Evolutionary conservation across 129 eudicot species (phyloP).

Genomic region (Escallonia rubra): DNA sequence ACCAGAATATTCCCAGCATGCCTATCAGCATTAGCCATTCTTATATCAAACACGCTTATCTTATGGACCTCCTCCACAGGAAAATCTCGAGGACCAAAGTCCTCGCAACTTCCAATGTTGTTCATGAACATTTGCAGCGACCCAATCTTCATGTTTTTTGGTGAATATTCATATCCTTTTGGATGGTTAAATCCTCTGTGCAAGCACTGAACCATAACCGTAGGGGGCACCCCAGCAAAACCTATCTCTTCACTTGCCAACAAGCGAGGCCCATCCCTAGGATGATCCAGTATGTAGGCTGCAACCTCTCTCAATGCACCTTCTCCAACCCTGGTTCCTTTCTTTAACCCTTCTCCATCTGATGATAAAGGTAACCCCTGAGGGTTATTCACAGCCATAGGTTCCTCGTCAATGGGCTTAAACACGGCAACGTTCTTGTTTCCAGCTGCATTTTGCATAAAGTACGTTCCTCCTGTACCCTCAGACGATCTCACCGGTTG

Average conservation of each 20-base stretch:
- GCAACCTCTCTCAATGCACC: constrained; percentile 70
- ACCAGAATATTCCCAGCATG: constrained; percentile 62
- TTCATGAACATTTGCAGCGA: constrained; percentile 62
- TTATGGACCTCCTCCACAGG: constrained; percentile 67
- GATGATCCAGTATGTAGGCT: constrained; percentile 63
- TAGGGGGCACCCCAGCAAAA: constrained; percentile 65
- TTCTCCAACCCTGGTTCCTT: constrained; percentile 70
- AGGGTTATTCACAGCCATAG: constrained; percentile 62
- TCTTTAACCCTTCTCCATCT: constrained; percentile 56
- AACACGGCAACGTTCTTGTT: constrained; percentile 44
- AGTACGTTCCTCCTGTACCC: constrained; percentile 66
- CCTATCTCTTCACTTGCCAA: constrained; percentile 25
- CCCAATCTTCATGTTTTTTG: constrained; percentile 39
- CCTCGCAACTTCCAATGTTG: constrained; percentile 64
- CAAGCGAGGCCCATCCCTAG: constrained; percentile 27
- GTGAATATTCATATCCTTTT: constrained; percentile 33
- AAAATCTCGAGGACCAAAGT: constrained; percentile 62
- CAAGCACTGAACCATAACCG: constrained; percentile 52
- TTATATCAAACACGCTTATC: constrained; percentile 59
- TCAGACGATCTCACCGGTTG: constrained; percentile 50
- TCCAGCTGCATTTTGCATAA: constrained; percentile 56
- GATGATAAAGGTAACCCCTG: constrained; percentile 50
- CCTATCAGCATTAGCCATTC: constrained; percentile 65
- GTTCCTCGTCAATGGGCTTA: constrained; percentile 68
- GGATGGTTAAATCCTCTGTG: constrained; percentile 53